These are phyloP conservation scores for Ophiostoma himal-ulmi DNA, from an alignment of 2,329 filamentous ascomycete genomes.

Conservation along the genomic window DNA sequence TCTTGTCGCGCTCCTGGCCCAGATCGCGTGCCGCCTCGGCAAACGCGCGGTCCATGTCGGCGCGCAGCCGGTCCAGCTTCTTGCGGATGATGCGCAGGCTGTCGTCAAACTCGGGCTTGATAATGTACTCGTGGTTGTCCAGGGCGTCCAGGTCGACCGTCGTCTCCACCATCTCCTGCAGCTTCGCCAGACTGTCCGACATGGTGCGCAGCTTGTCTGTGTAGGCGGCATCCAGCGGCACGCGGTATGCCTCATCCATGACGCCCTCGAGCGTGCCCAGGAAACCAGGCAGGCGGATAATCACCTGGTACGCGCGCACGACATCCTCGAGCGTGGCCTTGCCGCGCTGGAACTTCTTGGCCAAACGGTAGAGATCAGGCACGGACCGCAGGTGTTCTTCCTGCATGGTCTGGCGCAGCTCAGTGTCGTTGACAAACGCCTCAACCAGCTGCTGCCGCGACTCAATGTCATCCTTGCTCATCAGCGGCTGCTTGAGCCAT, in stretches of 20 bases:
- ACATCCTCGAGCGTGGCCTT: conserved; percentile 92
- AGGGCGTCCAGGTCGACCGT: conserved; percentile 93
- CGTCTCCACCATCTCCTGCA: conserved; percentile 97
- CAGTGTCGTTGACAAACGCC: conserved; percentile 87
- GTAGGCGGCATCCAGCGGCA: conserved; percentile 79
- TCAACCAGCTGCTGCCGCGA: conserved; percentile 90
- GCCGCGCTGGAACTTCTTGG: conserved; percentile 90
- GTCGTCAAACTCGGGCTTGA: conserved; percentile 97
- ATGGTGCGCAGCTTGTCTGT: conserved; percentile 74
- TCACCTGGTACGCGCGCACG: conserved; percentile 87
- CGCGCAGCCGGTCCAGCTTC: conserved; percentile 77
- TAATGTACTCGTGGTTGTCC: conserved; percentile 96
- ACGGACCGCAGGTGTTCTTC: conserved; percentile 91
- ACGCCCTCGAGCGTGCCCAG: conserved; percentile 83
- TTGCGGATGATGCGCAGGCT: conserved; percentile 79
- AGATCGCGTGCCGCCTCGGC: conserved; percentile 70
- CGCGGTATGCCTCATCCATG: conserved; percentile 91
- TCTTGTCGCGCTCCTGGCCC: conserved; percentile 91
- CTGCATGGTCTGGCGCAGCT: conserved; percentile 90
- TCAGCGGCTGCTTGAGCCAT: conserved; percentile 96
- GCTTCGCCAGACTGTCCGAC: conserved; percentile 71
- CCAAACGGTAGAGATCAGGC: conserved; percentile 85
- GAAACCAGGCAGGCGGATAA: conserved; percentile 86
- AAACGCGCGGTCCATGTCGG: conserved; percentile 81
- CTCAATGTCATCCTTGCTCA: conserved; percentile 80